phyloP scores from a whole-genome alignment of 2,329 filamentous ascomycete species.

The Microcyclosporella mali region DNA sequence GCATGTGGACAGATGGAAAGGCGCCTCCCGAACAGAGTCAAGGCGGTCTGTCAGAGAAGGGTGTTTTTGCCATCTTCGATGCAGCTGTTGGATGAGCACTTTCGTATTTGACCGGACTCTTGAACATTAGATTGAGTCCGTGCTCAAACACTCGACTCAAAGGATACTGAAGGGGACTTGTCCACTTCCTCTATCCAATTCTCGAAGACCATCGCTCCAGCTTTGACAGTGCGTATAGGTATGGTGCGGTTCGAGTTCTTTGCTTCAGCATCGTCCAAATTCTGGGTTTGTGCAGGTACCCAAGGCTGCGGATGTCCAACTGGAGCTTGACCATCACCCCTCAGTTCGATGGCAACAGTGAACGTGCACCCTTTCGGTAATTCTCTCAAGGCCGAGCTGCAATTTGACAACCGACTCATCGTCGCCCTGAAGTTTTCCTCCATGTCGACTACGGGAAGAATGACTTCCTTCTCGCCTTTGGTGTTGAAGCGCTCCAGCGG shows the following conservation, averaged over 20 bases:
- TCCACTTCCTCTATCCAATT: conserved; percentile 60
- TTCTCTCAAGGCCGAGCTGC: conserved; percentile 50
- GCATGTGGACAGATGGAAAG: conserved; percentile 34
- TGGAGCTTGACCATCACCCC: conserved; percentile 49
- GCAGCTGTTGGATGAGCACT: conserved; percentile 19
- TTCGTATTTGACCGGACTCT: no score
- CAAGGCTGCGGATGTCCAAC: conserved; percentile 50
- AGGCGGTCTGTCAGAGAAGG: conserved; percentile 27
- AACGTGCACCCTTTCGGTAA: conserved; percentile 65
- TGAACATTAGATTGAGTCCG: no score
- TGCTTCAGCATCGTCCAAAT: conserved; percentile 7
- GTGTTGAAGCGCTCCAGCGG: conserved; percentile 41
- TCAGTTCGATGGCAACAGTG: conserved; percentile 68
- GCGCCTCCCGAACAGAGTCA: conserved; percentile 29
- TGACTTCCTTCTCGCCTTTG: conserved; percentile 18
- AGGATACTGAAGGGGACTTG: conserved; percentile 1
- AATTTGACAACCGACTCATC: conserved; percentile 56
- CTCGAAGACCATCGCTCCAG: conserved; percentile 61
- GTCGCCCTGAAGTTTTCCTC: conserved; percentile 67
- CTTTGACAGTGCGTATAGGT: conserved; percentile 57
- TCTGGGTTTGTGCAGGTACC: conserved; percentile 52
- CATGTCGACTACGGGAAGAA: conserved; percentile 47
- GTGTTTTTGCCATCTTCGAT: conserved; percentile 34
- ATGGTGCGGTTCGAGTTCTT: conserved; percentile 42
- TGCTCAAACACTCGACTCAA: no score